phyloP scores from a whole-genome alignment of 1,284 basidiomycete species.

The Ustilago loliicola region DNA sequence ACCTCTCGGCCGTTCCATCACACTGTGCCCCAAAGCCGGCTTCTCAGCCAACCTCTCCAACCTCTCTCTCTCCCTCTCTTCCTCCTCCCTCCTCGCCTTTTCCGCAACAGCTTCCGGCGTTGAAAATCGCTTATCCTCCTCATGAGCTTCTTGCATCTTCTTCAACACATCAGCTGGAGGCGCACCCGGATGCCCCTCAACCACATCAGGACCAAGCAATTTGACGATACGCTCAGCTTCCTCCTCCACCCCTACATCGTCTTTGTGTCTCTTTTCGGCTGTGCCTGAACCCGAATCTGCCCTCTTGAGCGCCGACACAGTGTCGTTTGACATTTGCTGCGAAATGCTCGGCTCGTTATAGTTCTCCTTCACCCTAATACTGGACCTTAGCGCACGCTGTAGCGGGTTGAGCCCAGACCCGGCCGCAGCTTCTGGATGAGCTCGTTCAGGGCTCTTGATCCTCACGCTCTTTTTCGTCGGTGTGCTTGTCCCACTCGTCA shows the following conservation, averaged over 20 bases:
- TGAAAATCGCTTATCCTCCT: slow-evolving; percentile 30
- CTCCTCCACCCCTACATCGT: slow-evolving; percentile 63
- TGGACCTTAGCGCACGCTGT: slow-evolving; percentile 39
- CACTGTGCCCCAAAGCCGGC: slow-evolving; percentile 43
- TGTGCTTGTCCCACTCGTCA: slow-evolving; percentile 46
- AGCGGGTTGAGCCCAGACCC: slow-evolving; percentile 31
- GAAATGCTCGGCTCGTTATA: slow-evolving; percentile 18
- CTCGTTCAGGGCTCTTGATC: slow-evolving; percentile 47
- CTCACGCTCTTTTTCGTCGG: slow-evolving; percentile 51
- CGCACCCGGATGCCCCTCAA: slow-evolving; percentile 62
- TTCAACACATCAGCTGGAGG: slow-evolving; percentile 37
- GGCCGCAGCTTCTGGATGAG: slow-evolving; percentile 33
- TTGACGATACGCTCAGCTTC: slow-evolving; percentile 65
- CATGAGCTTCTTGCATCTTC: slow-evolving; percentile 51
- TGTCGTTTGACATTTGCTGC: neutral
- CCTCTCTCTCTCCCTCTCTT: slow-evolving; percentile 27
- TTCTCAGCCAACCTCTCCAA: slow-evolving; percentile 27
- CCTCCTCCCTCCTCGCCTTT: slow-evolving; percentile 31
- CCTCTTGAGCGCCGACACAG: slow-evolving; percentile 5
- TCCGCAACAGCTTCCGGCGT: slow-evolving; percentile 39
- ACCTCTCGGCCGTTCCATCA: slow-evolving; percentile 30
- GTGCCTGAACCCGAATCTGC: slow-evolving; percentile 28
- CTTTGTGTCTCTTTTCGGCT: slow-evolving; percentile 53
- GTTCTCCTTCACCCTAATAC: slow-evolving; percentile 46
- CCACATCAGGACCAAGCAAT: slow-evolving; percentile 61